Conservation (phyloP, 1,284 basidiomycete genomes). For the Ganoderma multipileum region DNA sequence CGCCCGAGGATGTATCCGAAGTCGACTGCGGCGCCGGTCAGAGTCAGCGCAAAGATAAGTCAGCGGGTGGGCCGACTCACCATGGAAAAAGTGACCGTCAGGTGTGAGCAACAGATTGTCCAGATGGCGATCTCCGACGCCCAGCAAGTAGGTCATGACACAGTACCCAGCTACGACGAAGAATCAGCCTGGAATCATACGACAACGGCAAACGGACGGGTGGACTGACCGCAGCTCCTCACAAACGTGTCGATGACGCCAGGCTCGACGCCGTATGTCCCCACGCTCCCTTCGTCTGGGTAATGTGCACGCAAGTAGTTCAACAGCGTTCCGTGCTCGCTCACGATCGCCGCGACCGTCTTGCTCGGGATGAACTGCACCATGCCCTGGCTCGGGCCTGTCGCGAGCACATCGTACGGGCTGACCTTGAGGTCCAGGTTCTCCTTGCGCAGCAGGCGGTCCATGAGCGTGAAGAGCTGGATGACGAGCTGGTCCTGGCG, state of each 20-base stretch:
- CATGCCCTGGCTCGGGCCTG: constrained; percentile 94
- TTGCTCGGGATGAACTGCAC: constrained; percentile 96
- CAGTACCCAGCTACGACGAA: constrained; percentile 88
- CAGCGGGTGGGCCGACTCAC: constrained; percentile 45
- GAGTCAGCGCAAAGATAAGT: constrained; percentile 20
- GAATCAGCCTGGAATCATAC: constrained; percentile 1
- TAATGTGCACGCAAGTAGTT: constrained; percentile 88
- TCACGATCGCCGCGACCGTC: constrained; percentile 92
- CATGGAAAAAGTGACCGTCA: constrained; percentile 87
- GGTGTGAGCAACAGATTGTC: constrained; percentile 95
- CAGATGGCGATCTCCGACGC: constrained; percentile 96
- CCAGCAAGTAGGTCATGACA: constrained; percentile 95
- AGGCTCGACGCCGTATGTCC: constrained; percentile 92
- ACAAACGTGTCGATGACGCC: constrained; percentile 96
- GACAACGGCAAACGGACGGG: neutral
- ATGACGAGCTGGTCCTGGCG: constrained; percentile 98
- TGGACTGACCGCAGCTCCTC: constrained; percentile 88
- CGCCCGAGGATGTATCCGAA: constrained; percentile 99
- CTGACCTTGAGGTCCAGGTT: constrained; percentile 94
- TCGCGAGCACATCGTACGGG: constrained; percentile 95
- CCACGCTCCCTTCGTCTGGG: constrained; percentile 91
- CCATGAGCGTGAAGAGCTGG: constrained; percentile 98
- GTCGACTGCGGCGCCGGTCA: constrained; percentile 70
- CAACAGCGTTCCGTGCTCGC: constrained; percentile 90
- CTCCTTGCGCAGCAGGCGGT: constrained; percentile 91